Evolutionary conservation across 306 rosid genomes (phyloP).

Genomic region (Pyrus betulifolia): DNA sequence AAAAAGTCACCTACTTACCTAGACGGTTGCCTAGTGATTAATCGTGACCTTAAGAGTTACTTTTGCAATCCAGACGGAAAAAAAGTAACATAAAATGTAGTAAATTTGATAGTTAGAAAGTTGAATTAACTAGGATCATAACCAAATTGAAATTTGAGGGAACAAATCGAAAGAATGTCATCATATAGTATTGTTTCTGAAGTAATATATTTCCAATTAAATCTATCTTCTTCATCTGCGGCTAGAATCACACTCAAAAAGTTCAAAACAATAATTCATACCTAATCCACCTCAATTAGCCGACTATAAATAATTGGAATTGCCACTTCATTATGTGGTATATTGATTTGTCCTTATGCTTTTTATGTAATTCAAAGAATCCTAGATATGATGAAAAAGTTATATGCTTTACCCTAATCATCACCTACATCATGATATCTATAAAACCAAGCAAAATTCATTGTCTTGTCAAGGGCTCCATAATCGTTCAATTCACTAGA

Average conservation of each 20-base stretch:
- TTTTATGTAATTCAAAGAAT: not conserved
- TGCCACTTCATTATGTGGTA: not conserved
- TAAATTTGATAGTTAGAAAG: no score
- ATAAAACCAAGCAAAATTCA: not conserved
- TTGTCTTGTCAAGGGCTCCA: not conserved
- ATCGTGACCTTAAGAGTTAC: no score
- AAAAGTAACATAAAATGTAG: no score
- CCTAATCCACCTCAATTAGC: not conserved
- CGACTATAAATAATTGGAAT: not conserved
- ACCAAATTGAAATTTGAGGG: no score
- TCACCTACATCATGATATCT: not conserved
- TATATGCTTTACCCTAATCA: not conserved
- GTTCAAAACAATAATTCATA: not conserved
- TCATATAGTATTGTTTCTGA: not conserved
- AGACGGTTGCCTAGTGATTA: no score
- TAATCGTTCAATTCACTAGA: not conserved
- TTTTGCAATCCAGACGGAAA: rapidly evolving
- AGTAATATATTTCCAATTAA: not conserved
- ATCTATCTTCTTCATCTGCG: not conserved
- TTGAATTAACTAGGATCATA: not conserved
- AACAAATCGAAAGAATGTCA: no score
- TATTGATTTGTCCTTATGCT: not conserved
- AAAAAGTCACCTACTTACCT: no score
- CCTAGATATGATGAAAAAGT: not conserved
- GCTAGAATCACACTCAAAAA: not conserved